Conservation (phyloP, 805 yeast genomes). For the Metschnikowia dekortorum region DNA sequence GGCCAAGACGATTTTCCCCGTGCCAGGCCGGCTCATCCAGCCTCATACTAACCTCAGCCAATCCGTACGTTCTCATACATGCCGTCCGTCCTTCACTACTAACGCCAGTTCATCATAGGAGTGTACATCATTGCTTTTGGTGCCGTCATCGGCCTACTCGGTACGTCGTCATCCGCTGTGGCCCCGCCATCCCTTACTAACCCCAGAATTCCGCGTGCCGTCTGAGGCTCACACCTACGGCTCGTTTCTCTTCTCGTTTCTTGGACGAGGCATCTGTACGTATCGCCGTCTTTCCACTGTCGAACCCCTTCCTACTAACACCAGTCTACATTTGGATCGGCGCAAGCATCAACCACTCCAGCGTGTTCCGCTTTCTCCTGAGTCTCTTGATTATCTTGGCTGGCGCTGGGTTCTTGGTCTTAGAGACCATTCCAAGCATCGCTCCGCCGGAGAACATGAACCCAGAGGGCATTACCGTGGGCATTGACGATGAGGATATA, state of each 20-base stretch:
- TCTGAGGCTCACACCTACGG: conserved; percentile 62
- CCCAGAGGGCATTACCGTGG: conserved; percentile 38
- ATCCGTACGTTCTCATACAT: conserved; percentile 25
- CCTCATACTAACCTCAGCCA: conserved; percentile 27
- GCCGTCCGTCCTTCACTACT: conserved; percentile 12
- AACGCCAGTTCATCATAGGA: conserved; percentile 50
- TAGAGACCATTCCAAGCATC: conserved; percentile 71
- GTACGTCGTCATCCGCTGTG: conserved; percentile 24
- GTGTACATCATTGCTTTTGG: conserved; percentile 56
- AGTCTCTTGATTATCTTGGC: conserved; percentile 54
- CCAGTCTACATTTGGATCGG: conserved; percentile 37
- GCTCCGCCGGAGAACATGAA: conserved; percentile 82
- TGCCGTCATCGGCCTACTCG: conserved; percentile 45
- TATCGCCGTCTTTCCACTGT: conserved; percentile 17
- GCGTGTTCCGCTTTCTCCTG: conserved; percentile 52
- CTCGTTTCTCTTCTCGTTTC: conserved; percentile 62
- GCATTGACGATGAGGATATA: conserved; percentile 38
- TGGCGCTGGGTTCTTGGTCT: conserved; percentile 55
- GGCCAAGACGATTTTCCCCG: too few relatives aligned
- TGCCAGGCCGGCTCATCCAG: too few relatives aligned
- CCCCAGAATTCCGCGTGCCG: conserved; percentile 48
- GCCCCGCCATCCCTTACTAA: conserved; percentile 9
- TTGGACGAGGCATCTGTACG: conserved; percentile 71
- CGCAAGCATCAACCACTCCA: conserved; percentile 43
- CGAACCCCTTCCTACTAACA: conserved; percentile 18